Conservation (phyloP, 1,139 yeast species). For the Groenewaldozyma auringiensis region DNA sequence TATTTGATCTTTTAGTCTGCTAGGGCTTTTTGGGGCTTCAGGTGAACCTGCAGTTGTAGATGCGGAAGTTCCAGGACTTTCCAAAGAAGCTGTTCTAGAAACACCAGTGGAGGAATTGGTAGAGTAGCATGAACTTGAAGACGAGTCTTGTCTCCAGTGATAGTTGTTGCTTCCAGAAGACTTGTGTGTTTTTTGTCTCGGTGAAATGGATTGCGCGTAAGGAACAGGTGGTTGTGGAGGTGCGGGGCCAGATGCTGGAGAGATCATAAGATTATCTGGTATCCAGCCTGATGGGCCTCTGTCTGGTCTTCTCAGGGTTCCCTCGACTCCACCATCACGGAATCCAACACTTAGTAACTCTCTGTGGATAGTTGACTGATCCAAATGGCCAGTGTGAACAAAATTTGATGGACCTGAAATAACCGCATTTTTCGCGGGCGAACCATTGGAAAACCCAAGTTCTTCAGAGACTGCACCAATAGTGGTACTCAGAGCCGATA, state of each 20-base stretch:
- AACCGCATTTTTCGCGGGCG: constrained; percentile 8
- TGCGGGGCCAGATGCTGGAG: neutral
- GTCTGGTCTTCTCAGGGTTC: constrained; percentile 8
- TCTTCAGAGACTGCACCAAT: too few relatives aligned
- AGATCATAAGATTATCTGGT: neutral
- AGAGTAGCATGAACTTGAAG: constrained; percentile 2
- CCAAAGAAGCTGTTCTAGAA: neutral
- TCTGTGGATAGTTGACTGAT: constrained; percentile 11
- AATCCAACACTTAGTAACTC: neutral
- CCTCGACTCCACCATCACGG: constrained; percentile 1
- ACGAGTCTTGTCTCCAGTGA: constrained; percentile 3
- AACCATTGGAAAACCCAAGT: neutral
- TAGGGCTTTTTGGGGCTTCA: neutral
- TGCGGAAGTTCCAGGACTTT: neutral
- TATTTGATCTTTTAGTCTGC: too few relatives aligned
- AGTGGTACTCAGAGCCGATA: neutral
- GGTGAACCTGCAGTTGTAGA: neutral
- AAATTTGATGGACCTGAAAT: constrained; percentile 24
- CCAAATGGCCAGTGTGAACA: constrained; percentile 23
- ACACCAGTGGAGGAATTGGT: neutral
- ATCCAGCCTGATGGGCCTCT: neutral
- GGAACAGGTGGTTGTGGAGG: neutral
- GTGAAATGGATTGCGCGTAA: neutral
- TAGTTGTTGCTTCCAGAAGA: neutral
- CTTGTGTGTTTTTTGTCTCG: neutral